Conservation (phyloP, 352 stramenopile species). For the Phytophthora pini region DNA sequence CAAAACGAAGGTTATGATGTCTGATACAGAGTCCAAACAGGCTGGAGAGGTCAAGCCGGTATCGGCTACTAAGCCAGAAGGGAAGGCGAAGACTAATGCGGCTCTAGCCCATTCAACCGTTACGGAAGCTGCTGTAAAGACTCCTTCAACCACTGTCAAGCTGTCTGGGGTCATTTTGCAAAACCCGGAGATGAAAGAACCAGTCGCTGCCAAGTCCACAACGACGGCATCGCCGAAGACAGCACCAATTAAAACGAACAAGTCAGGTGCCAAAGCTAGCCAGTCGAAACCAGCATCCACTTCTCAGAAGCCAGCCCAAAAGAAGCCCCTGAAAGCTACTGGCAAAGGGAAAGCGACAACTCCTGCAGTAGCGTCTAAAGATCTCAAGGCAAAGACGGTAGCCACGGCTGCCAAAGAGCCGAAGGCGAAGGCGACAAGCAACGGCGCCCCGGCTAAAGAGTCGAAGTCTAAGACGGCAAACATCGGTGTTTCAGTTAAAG, state of each 20-base stretch:
- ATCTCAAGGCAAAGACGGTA: constrained; percentile 16
- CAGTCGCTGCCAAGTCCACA: not conserved
- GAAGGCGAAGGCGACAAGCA: constrained; percentile 8
- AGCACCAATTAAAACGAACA: constrained; percentile 5
- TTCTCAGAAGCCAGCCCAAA: constrained; percentile 12
- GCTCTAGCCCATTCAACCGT: not conserved
- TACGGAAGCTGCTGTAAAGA: not conserved
- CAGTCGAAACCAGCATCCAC: constrained; percentile 14
- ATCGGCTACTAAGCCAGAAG: not conserved
- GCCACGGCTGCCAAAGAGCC: constrained; percentile 10
- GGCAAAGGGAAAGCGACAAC: constrained; percentile 20
- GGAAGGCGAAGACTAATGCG: not conserved
- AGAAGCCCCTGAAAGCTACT: constrained; percentile 29
- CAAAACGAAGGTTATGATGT: constrained; percentile 4
- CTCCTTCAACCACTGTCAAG: not conserved
- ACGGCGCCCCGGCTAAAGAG: too few species aligned
- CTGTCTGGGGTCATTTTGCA: constrained; percentile 20
- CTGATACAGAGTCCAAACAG: not conserved
- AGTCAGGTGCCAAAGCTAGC: constrained; percentile 14
- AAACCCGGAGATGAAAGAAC: constrained; percentile 44
- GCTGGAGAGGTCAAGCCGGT: not conserved
- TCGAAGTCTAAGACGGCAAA: constrained; percentile 16
- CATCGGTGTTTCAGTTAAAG: constrained; percentile 8
- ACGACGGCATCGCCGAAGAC: constrained; percentile 3
- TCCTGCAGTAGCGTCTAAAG: constrained; percentile 9